These are phyloP conservation scores for Theileria luwenshuni DNA, from an alignment of 169 alveolate genomes.

Conservation along the genomic window DNA sequence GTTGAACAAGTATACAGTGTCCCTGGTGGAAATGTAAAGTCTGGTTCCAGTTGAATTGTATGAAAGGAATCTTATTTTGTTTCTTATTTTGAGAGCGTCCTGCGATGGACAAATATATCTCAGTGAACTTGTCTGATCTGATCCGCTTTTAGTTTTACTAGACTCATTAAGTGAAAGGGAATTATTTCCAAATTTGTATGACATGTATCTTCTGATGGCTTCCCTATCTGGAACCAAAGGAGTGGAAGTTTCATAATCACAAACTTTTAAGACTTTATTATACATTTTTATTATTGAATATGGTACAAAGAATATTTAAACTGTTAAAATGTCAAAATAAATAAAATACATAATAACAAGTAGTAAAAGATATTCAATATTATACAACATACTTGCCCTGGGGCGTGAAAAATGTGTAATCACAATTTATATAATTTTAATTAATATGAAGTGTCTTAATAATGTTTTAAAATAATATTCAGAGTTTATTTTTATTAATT, in stretches of 20 bases:
- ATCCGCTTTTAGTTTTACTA: conserved; percentile 24
- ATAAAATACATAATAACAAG: too few relatives aligned
- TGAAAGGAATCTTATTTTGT: conserved; percentile 47
- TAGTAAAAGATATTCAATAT: background rate
- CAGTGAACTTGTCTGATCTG: conserved; percentile 18
- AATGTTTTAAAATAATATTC: background rate
- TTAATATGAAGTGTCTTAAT: background rate
- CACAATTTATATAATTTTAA: background rate
- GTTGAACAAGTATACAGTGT: conserved; percentile 29
- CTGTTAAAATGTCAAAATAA: background rate
- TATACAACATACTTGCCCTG: background rate
- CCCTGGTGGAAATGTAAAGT: conserved; percentile 57
- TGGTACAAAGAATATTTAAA: background rate
- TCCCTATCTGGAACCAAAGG: conserved; percentile 49
- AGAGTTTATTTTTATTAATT: background rate
- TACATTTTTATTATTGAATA: conserved; percentile 1
- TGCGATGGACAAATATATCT: conserved; percentile 13
- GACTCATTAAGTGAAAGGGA: conserved; percentile 14
- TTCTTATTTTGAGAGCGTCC: conserved; percentile 43
- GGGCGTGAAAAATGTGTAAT: conserved; percentile 2
- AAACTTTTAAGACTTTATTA: conserved; percentile 25
- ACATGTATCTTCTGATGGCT: conserved; percentile 20
- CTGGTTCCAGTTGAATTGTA: conserved; percentile 59
- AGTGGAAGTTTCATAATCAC: conserved; percentile 47
- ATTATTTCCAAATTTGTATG: conserved; percentile 35